Conservation (phyloP, 192 early-diverging fungal species). For the Backusella parvicylindrica region DNA sequence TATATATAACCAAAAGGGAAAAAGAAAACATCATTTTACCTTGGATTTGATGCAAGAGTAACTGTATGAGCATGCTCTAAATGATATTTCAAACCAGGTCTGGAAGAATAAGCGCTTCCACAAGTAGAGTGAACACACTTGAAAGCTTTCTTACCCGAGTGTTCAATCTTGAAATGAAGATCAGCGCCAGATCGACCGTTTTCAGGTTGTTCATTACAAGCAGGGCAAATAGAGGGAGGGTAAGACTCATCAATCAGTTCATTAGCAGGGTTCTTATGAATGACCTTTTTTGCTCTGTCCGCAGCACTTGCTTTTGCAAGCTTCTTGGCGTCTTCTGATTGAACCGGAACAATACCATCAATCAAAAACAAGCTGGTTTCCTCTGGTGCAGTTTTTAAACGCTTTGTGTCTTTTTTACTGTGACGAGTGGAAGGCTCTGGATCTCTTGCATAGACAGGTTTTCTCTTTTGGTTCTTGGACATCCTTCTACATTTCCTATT, state of each 20-base stretch:
- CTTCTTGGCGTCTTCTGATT: neutral
- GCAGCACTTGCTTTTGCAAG: neutral
- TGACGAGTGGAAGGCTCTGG: neutral
- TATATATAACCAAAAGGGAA: neutral
- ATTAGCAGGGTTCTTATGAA: neutral
- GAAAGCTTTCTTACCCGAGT: conserved; percentile 12
- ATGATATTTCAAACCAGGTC: conserved; percentile 16
- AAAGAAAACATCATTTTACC: neutral
- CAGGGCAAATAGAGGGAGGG: conserved; percentile 16
- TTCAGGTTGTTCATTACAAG: neutral
- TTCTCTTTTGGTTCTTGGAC: neutral
- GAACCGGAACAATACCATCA: neutral
- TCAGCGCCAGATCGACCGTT: conserved; percentile 8
- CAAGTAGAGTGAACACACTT: conserved; percentile 10
- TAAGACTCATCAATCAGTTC: conserved; percentile 19
- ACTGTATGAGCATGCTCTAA: conserved; percentile 20
- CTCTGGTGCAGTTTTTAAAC: neutral
- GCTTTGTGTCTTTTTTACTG: neutral
- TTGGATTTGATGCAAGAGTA: neutral
- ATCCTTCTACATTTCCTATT: neutral
- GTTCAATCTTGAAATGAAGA: conserved; percentile 5
- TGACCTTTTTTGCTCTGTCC: neutral
- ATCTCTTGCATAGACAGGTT: neutral
- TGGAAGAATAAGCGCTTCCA: neutral
- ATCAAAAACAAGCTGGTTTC: neutral